These are phyloP conservation scores for Pleurotus citrinopileatus DNA, from an alignment of 768 basidiomycete genomes.

Conservation along the genomic window DNA sequence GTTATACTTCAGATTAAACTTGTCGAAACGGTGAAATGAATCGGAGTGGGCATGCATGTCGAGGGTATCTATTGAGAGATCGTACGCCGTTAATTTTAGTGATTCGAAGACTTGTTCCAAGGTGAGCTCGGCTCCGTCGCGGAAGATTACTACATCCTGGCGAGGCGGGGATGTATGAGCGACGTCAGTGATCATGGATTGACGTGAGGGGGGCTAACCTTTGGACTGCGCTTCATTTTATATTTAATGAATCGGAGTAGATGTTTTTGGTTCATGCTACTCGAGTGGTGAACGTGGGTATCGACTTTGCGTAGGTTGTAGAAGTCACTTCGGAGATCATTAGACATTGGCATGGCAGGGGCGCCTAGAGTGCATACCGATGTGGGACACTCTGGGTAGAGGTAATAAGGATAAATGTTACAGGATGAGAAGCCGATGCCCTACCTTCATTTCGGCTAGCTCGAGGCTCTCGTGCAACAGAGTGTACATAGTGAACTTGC, in stretches of 20 bases:
- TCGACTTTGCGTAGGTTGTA: constrained; percentile 99
- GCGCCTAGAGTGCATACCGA: constrained; percentile 43
- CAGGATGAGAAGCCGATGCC: constrained; percentile 16
- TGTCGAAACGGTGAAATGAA: constrained; percentile 97
- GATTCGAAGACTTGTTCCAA: constrained; percentile 95
- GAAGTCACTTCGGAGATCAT: constrained; percentile 71
- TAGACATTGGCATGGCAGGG: background rate
- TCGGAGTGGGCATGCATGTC: constrained; percentile 99
- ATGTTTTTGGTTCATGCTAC: constrained; percentile 99
- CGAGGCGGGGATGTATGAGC: too few species aligned
- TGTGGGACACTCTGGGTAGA: constrained; percentile 68
- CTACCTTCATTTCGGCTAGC: constrained; percentile 92
- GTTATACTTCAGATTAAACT: constrained; percentile 97
- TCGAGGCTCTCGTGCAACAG: constrained; percentile 94
- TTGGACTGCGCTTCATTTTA: constrained; percentile 89
- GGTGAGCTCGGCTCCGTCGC: constrained; percentile 87
- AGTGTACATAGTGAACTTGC: constrained; percentile 93
- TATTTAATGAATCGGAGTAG: constrained; percentile 96
- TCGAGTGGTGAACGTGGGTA: constrained; percentile 98
- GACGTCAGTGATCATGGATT: too few species aligned
- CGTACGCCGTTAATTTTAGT: constrained; percentile 92
- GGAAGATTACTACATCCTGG: constrained; percentile 95
- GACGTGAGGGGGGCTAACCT: constrained; percentile 43
- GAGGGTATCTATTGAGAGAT: constrained; percentile 96
- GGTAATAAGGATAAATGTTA: background rate